A percentile compares a stretch with the other conserved stretches of the same genome.
phyloP scores from a whole-genome alignment of 2,329 filamentous ascomycete species.

The Phyllosticta citrichinensis region DNA sequence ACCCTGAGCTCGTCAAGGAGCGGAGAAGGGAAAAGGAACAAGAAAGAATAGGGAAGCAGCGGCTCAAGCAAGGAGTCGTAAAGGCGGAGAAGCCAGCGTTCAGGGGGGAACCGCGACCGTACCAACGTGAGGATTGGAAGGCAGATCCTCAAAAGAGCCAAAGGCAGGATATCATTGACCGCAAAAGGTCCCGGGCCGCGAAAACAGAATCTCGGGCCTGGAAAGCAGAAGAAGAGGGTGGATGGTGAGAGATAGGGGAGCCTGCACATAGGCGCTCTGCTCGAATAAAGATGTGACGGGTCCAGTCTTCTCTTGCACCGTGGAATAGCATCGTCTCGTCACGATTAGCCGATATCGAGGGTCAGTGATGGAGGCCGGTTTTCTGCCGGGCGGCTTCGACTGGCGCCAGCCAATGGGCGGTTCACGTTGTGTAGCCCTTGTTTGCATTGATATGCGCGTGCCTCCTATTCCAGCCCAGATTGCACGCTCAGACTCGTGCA shows the following conservation, averaged over 20 bases:
- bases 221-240: not conserved
- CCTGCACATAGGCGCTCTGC: not conserved
- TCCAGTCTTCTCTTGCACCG: not conserved
- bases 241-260: not conserved
- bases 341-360: not conserved
- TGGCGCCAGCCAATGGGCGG: not conserved
- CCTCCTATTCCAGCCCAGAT: not conserved
- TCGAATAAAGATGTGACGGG: not conserved
- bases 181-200: not conserved
- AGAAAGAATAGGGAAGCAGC: not conserved
- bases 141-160: not conserved
- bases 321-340: not conserved
- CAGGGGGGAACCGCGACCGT: not conserved
- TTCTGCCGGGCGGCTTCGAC: not conserved
- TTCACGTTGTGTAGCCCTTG: not conserved
- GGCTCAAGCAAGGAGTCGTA: not conserved
- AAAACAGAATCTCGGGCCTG: too few relatives aligned
- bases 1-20: not conserved
- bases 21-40: not conserved
- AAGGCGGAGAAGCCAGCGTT: not conserved
- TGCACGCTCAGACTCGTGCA: not conserved
- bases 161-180: not conserved
- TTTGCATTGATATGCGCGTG: not conserved
- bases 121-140: not conserved
- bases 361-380: not conserved